phyloP scores from a whole-genome alignment of 2,329 filamentous ascomycete genomes.

The Hirsutella thompsonii region DNA sequence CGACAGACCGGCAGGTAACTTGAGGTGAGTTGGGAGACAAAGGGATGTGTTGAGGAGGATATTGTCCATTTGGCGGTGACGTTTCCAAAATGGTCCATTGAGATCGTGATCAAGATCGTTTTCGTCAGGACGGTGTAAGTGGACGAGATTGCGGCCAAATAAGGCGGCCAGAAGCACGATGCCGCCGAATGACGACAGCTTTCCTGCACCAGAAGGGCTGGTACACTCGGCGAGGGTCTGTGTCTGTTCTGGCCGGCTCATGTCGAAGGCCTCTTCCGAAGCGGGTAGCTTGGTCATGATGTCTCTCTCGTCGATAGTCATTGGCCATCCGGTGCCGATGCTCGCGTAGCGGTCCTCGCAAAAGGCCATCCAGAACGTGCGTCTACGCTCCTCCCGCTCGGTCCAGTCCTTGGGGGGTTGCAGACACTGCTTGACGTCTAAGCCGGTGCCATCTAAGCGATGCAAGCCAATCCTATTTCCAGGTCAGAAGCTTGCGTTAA shows the following conservation, averaged over 20 bases:
- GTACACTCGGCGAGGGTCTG: slow-evolving; percentile 58
- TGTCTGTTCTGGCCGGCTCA: slow-evolving; percentile 62
- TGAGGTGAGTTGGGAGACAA: slow-evolving; percentile 66
- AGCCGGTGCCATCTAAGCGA: slow-evolving; percentile 64
- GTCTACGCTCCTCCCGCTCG: slow-evolving; percentile 76
- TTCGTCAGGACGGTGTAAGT: slow-evolving; percentile 74
- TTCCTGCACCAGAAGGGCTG: slow-evolving; percentile 56
- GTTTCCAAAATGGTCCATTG: slow-evolving; percentile 91
- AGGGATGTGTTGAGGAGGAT: slow-evolving; percentile 80
- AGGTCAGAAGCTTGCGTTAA: slow-evolving; percentile 7
- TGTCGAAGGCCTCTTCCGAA: slow-evolving; percentile 73
- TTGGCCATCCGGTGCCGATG: slow-evolving; percentile 94
- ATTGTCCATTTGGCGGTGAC: slow-evolving; percentile 80
- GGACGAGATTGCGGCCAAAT: slow-evolving; percentile 81
- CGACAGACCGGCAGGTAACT: slow-evolving; percentile 60
- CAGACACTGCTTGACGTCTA: slow-evolving; percentile 89
- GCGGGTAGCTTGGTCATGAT: slow-evolving; percentile 76
- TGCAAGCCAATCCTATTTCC: slow-evolving; percentile 75
- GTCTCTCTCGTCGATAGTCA: slow-evolving; percentile 85
- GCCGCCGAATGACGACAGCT: slow-evolving; percentile 65
- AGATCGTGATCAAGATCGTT: slow-evolving; percentile 78
- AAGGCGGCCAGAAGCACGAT: slow-evolving; percentile 78
- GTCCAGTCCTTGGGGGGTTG: slow-evolving; percentile 85
- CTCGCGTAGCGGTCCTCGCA: slow-evolving; percentile 85
- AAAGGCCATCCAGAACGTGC: slow-evolving; percentile 94